Evolutionary conservation across 192 early-diverging fungal species (phyloP), one percentile per base, ranked within the genome.

Genomic region (Coemansia sp.): DNA sequence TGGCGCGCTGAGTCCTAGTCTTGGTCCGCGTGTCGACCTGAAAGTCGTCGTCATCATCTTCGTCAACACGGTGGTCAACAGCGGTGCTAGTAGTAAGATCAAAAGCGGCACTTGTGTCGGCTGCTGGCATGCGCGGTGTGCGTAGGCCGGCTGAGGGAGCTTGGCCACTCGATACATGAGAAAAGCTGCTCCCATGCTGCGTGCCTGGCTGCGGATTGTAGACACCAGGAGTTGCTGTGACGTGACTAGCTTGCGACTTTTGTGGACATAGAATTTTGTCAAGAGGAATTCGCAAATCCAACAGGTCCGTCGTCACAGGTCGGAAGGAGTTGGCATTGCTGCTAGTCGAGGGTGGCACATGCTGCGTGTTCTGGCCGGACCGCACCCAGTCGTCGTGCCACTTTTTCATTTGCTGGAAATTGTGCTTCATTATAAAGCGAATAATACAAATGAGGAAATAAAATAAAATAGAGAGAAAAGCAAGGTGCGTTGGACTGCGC

Each of bases 331-430:
- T 16, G 33, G 44, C 27, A 31, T 31, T 31, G 53, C 27, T 29
- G 15, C 11, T 52, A 31, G 60, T 24, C 18, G 47, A 36, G 10
- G 69, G 61, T 29, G 69, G 68, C 13, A 74, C 12, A 31, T 49
- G 44, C 5, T 16, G 39, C 15, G 62, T 15, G 47, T 36, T 71
- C 38, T 62, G 65, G 60, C 80, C 80, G 18, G 71, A 52, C 39
- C 58, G 74, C 40, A 71, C 71, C 80, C 80, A 82, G 63, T 33
- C 52, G 18, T 63, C 71, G 36, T 82, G 61, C 74, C 74, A 82
- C 33, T 38, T 27, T 38, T 70, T 72, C 69, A 74, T 77, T 64
- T 76, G 40, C 3, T 64, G 38, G 24, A 66, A 53, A 58, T 82
- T 82, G 62, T 73, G 53, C 41, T 82, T 82, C 80, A 82, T 82